phyloP scores from a whole-genome alignment of 345 rosid genomes.

The Arabis alpina region DNA sequence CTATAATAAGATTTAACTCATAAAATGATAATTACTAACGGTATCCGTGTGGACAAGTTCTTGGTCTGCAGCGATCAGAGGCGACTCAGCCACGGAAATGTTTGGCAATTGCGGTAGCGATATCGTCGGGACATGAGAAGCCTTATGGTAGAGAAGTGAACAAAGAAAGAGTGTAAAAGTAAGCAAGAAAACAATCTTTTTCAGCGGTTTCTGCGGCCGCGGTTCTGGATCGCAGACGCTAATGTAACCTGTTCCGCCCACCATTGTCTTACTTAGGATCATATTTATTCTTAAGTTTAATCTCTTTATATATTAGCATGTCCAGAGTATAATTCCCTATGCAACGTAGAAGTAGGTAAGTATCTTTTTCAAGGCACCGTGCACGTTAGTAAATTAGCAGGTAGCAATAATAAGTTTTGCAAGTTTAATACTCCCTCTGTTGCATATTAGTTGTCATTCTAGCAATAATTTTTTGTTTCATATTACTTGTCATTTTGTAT shows the following conservation, averaged over 20 bases:
- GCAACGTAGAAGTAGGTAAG: conserved; percentile 1
- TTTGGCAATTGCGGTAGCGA: not conserved
- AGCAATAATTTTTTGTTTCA: too few relatives aligned
- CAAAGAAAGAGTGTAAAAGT: not conserved
- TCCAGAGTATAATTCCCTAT: too few relatives aligned
- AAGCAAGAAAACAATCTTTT: not conserved
- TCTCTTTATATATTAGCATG: not conserved
- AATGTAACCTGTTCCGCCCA: not conserved
- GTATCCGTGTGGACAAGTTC: not conserved
- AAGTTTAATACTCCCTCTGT: too few relatives aligned
- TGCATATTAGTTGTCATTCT: too few relatives aligned
- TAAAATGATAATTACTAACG: not conserved
- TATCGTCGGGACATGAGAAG: not conserved
- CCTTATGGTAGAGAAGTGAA: not conserved
- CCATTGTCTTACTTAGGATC: not conserved
- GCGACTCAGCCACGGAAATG: not conserved
- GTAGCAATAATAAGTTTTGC: not conserved
- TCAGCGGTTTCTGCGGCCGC: not conserved
- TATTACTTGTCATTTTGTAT: too few relatives aligned
- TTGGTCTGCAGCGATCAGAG: not conserved
- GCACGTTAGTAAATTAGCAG: conserved; percentile 3
- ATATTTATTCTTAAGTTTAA: not conserved
- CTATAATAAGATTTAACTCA: too few relatives aligned
- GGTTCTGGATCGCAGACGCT: not conserved
- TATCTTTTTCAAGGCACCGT: conserved; percentile 9